Conservation (phyloP, 2,329 filamentous ascomycete species). For the Ceratocystis diversiconidia region DNA sequence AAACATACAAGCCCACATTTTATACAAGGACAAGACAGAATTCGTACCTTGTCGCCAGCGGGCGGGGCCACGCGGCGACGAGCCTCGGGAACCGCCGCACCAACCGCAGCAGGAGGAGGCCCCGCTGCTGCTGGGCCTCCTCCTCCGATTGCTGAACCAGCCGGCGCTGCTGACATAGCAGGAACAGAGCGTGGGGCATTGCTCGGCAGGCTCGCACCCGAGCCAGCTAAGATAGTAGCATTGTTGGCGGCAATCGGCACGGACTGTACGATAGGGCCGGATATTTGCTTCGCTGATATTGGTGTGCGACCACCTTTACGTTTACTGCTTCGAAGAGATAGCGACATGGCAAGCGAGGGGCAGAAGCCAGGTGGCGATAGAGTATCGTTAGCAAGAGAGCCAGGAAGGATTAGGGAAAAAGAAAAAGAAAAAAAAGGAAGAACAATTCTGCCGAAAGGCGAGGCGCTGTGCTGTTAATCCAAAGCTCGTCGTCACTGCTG, state of each 20-base stretch:
- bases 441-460: background rate
- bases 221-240: conserved; percentile 22
- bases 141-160: conserved; percentile 15
- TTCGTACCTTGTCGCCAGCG: conserved; percentile 41
- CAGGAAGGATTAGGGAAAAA: no score
- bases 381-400: background rate
- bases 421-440: no score
- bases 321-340: conserved; percentile 46
- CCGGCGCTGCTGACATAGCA: conserved; percentile 8
- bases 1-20: background rate
- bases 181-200: conserved; percentile 14
- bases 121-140: conserved; percentile 21
- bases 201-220: conserved; percentile 16
- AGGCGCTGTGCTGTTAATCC: background rate
- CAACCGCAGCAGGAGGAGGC: background rate
- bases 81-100: conserved; percentile 25
- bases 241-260: conserved; percentile 23
- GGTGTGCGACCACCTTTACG: conserved; percentile 47
- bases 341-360: conserved; percentile 36
- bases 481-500: background rate
- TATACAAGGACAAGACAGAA: background rate
- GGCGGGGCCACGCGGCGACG: conserved; percentile 35
- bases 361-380: background rate
- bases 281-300: conserved; percentile 51
- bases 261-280: conserved; percentile 43